Evolutionary conservation across 371 early-diverging fungal genomes (phyloP).

Genomic region (Rhizopus microsporus): DNA sequence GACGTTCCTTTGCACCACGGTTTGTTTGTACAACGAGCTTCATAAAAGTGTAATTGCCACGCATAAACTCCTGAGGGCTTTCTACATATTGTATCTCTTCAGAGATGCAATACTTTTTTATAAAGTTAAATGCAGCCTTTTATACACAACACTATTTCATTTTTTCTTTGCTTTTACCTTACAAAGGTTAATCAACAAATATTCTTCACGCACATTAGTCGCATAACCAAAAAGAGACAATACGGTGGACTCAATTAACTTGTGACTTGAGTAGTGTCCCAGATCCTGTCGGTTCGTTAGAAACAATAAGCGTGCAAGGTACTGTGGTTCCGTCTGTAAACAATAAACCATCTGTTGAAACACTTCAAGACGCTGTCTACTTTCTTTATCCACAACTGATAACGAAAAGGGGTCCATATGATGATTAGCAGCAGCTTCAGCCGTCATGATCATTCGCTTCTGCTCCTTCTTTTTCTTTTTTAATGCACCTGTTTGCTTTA

Average conservation of each 20-base stretch:
- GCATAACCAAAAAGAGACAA: slow-evolving; percentile 96
- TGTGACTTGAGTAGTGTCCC: slow-evolving; percentile 46
- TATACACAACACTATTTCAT: not conserved
- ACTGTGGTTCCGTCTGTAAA: slow-evolving; percentile 94
- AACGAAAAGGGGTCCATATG: slow-evolving; percentile 44
- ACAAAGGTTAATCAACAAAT: slow-evolving; percentile 91
- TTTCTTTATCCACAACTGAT: slow-evolving; percentile 83
- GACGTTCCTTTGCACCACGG: slow-evolving; percentile 93
- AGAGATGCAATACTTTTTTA: slow-evolving; percentile 73
- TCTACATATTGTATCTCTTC: slow-evolving; percentile 85
- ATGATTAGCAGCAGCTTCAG: slow-evolving; percentile 22
- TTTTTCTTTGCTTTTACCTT: slow-evolving; percentile 52
- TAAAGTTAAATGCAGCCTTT: not conserved
- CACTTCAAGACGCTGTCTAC: slow-evolving; percentile 68
- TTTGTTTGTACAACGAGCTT: slow-evolving; percentile 92
- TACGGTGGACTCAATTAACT: slow-evolving; percentile 86
- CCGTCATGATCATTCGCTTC: slow-evolving; percentile 39
- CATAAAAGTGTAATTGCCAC: slow-evolving; percentile 94
- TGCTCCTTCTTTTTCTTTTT: slow-evolving; percentile 59
- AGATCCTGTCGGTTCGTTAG: slow-evolving; percentile 65
- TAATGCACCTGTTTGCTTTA: slow-evolving; percentile 60
- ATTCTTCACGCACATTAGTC: slow-evolving; percentile 96
- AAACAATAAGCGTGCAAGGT: slow-evolving; percentile 86
- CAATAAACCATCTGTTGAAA: slow-evolving; percentile 95
- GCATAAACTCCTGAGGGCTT: slow-evolving; percentile 87